phyloP scores from a whole-genome alignment of 1,284 basidiomycete species.

The Testicularia cyperi region DNA sequence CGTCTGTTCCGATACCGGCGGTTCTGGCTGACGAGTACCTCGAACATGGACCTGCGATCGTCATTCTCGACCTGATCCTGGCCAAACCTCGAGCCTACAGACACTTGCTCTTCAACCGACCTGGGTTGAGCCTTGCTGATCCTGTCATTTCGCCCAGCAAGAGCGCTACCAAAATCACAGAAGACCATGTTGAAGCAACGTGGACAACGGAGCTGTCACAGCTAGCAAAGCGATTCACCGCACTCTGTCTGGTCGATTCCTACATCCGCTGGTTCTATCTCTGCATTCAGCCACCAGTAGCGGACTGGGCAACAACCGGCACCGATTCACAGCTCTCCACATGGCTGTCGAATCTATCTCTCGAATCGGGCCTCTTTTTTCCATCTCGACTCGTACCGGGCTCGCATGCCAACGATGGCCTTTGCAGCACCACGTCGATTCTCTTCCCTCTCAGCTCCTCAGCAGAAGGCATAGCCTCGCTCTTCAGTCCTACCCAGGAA shows the following conservation, averaged over 20 bases:
- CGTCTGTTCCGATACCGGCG: conserved; percentile 55
- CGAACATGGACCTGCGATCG: conserved; percentile 76
- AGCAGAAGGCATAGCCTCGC: neutral
- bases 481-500: neutral
- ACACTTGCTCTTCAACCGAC: conserved; percentile 82
- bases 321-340: no score
- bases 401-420: neutral
- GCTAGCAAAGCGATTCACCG: conserved; percentile 9
- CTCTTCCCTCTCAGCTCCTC: neutral
- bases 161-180: no score
- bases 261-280: conserved; percentile 44
- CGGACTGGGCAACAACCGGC: neutral
- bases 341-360: neutral
- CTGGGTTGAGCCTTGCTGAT: conserved; percentile 6
- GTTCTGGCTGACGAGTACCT: conserved; percentile 80
- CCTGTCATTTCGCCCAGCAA: neutral
- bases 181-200: no score
- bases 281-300: conserved; percentile 60
- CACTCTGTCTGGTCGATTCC: conserved; percentile 25
- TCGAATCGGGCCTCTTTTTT: conserved; percentile 24
- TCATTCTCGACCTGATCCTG: conserved; percentile 80
- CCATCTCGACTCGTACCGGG: conserved; percentile 6
- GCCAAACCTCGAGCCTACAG: conserved; percentile 83
- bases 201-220: neutral
- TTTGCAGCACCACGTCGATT: conserved; percentile 5